These are phyloP conservation scores for Nannochloropsis gaditana DNA, from an alignment of 108 stramenopile genomes.

Conservation along the genomic window DNA sequence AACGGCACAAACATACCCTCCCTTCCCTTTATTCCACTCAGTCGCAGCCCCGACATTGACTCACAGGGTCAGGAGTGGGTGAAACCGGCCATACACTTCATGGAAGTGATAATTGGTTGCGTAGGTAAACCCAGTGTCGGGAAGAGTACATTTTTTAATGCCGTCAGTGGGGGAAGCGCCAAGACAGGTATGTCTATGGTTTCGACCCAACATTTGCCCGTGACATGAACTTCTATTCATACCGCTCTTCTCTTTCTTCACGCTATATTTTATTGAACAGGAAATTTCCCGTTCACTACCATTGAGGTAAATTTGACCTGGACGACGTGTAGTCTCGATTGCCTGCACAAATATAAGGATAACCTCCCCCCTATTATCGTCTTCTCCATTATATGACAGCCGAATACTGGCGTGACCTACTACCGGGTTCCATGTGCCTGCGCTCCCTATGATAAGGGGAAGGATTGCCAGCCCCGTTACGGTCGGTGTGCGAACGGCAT, in stretches of 20 bases:
- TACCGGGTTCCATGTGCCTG: not conserved
- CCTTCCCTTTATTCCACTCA: too few species aligned
- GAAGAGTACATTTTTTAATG: conserved; percentile 9
- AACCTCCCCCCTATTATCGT: not conserved
- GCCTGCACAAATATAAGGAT: not conserved
- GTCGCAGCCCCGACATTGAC: too few species aligned
- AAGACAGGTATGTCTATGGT: not conserved
- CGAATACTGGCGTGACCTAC: conserved; percentile 17
- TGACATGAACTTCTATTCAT: not conserved
- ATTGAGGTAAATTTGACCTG: not conserved
- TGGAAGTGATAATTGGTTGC: conserved; percentile 5
- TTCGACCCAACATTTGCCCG: not conserved
- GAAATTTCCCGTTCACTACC: conserved; percentile 20
- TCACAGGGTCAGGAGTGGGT: not conserved
- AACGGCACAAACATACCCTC: too few species aligned
- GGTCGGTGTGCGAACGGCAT: conserved; percentile 6
- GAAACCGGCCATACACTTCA: not conserved
- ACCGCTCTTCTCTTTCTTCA: not conserved
- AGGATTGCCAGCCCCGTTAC: conserved; percentile 1
- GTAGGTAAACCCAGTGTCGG: conserved; percentile 18
- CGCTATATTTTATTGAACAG: not conserved
- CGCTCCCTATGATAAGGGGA: not conserved
- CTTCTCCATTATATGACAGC: not conserved
- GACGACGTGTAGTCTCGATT: too few species aligned
- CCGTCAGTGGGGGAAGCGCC: not conserved